Base-by-base conservation (phyloP, 1,139 yeast species). In the Hyphopichia pseudoburtonii region DNA sequence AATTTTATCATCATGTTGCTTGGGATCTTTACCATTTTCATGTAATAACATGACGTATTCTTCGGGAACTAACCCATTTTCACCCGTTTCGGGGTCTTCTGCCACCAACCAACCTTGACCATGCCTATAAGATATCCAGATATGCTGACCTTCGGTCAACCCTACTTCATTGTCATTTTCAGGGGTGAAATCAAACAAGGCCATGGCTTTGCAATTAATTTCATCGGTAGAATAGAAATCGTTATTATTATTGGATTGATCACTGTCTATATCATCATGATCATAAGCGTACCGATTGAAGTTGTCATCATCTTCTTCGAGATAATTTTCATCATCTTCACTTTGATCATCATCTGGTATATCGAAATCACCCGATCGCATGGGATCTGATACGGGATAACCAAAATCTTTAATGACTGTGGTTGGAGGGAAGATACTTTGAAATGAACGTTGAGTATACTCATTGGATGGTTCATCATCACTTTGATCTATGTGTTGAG, bases 31-130 rank as follows among this genome's bases (percentile, higher is more conserved):
- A 5, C 48, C 57, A n/a, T 55, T 54, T 21, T 47, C 54, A 29
- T 51, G 49, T 31, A 71, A 50, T 38, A 83, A 66, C 45, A 84
- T 85, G 31, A 92, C 96, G 52, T 89, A 92, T 51, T 87, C 96
- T 54, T 90, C 96, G 1, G 99, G 99, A 5, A 92, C 96, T 36
- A 92, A 75, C 2, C 99, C 99, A 21, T 95, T 86, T 47, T 82
- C 86, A 1, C 89, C 90, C 3, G 85, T 75, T 24, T 60, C 72
- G 0, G 89, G 85, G 53, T 86, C 90, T 49, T 83, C 87, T 0
- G 97, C 97, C 34, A 92, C 97, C 4, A 94, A 72, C 99, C 98
- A 92, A 5, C 99, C 99, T 57, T 92, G 97, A 16, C 97, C 97
- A 57, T 92, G 96, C 44, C 95, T 77, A 59, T 90, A 90, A 42